These are phyloP conservation scores for Apiotrichum brassicae DNA, from an alignment of 1,284 basidiomycete genomes.

Conservation along the genomic window DNA sequence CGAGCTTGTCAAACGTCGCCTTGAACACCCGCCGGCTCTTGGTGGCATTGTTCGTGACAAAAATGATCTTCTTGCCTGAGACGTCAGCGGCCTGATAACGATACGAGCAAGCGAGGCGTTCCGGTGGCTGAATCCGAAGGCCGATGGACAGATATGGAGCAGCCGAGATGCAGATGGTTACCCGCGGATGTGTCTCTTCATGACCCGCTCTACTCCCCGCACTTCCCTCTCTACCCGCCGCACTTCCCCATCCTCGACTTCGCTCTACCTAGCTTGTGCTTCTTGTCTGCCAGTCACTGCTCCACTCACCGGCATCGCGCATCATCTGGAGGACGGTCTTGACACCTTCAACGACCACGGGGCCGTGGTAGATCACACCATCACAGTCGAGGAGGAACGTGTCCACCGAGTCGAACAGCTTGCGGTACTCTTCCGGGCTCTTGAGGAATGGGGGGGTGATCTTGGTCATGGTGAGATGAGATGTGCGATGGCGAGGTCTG, in stretches of 20 bases:
- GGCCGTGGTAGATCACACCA: slow-evolving; percentile 89
- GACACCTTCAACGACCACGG: slow-evolving; percentile 68
- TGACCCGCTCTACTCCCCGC: no score
- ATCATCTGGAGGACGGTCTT: slow-evolving; percentile 65
- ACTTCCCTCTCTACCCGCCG: no score
- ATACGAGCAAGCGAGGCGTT: no score
- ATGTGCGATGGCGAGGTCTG: background rate
- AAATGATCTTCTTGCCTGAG: slow-evolving; percentile 77
- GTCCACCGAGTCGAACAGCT: slow-evolving; percentile 66
- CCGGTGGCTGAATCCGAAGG: no score
- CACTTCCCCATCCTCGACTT: no score
- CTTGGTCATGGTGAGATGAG: background rate
- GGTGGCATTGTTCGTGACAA: slow-evolving; percentile 98
- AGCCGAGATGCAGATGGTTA: no score
- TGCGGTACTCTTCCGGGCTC: slow-evolving; percentile 33
- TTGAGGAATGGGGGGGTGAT: slow-evolving; percentile 33
- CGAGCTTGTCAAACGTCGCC: slow-evolving; percentile 82
- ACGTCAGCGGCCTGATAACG: no score
- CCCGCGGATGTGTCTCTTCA: no score
- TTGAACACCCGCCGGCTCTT: slow-evolving; percentile 84
- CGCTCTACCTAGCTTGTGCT: no score
- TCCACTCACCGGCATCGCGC: slow-evolving; percentile 45
- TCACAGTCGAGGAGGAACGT: slow-evolving; percentile 97
- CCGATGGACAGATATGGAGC: no score
- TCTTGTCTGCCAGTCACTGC: no score